These are phyloP conservation scores for Xylaria arbuscula DNA, from an alignment of 2,329 filamentous ascomycete species.

Conservation along the genomic window DNA sequence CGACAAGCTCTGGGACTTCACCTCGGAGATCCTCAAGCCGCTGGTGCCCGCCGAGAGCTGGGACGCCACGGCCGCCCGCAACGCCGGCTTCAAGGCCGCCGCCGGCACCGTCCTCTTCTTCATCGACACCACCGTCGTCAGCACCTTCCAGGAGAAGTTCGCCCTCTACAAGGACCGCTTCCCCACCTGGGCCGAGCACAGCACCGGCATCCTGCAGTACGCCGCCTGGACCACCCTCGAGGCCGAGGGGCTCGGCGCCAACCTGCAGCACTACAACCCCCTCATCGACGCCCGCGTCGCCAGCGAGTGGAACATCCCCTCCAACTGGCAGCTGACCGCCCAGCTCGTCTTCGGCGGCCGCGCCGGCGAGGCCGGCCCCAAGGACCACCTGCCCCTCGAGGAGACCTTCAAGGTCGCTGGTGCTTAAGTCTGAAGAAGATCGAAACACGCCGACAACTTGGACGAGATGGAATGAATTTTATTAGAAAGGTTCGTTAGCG, in stretches of 20 bases:
- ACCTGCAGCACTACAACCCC: constrained; percentile 94
- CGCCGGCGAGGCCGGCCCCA: constrained; percentile 67
- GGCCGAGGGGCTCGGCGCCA: constrained; percentile 84
- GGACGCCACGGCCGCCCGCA: constrained; percentile 59
- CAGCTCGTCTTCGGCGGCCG: constrained; percentile 86
- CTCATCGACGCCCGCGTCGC: constrained; percentile 79
- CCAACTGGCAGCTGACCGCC: constrained; percentile 79
- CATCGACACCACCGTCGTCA: constrained; percentile 77
- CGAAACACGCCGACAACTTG: not conserved
- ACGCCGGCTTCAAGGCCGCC: constrained; percentile 70
- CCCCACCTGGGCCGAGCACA: constrained; percentile 79
- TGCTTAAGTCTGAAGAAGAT: constrained; percentile 50
- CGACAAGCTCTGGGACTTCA: constrained; percentile 86
- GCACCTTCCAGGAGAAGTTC: constrained; percentile 74
- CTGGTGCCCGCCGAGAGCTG: constrained; percentile 74
- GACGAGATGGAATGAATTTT: not conserved
- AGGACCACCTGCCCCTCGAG: constrained; percentile 72
- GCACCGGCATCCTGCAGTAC: constrained; percentile 84
- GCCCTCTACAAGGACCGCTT: constrained; percentile 83
- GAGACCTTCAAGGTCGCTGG: constrained; percentile 75
- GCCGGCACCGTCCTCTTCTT: constrained; percentile 92
- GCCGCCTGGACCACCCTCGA: constrained; percentile 84
- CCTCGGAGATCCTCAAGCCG: constrained; percentile 70
- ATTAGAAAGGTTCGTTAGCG: not conserved
- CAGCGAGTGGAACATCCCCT: constrained; percentile 75